Conservation (phyloP, 352 stramenopile genomes). For the Pythium utonaiense region DNA sequence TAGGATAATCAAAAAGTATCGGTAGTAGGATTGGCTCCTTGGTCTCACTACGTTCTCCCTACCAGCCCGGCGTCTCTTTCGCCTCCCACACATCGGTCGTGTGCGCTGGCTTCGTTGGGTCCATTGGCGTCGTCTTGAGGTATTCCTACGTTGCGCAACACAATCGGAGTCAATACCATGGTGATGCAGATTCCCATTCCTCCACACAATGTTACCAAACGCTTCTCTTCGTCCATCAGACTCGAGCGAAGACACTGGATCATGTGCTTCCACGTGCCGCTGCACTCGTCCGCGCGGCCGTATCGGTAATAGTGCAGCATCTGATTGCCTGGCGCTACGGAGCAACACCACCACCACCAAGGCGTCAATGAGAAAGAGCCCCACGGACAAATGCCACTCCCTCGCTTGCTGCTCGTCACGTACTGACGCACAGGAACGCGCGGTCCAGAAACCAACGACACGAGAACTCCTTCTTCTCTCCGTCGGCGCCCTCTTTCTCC, state of each 20-base stretch:
- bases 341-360: too few relatives aligned
- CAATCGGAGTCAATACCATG: not conserved
- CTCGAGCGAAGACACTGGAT: constrained; percentile 73
- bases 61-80: constrained; percentile 75
- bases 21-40: not conserved
- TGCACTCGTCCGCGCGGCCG: constrained; percentile 70
- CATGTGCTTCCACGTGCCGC: constrained; percentile 80
- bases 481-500: constrained; percentile 27
- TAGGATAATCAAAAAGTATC: constrained; percentile 3
- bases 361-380: too few relatives aligned
- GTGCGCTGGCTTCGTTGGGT: constrained; percentile 50
- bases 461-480: constrained; percentile 46
- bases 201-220: constrained; percentile 27
- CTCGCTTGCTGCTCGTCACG: constrained; percentile 20
- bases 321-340: constrained; percentile 72
- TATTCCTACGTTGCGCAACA: constrained; percentile 36
- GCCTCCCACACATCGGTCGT: constrained; percentile 55
- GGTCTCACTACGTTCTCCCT: constrained; percentile 3
- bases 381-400: too few relatives aligned
- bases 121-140: constrained; percentile 62
- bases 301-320: constrained; percentile 81
- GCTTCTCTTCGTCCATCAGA: constrained; percentile 77
- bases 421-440: constrained; percentile 84
- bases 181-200: not conserved
- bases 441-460: constrained; percentile 80